A percentile compares a stretch with the other conserved stretches of the same genome.
Evolutionary conservation across 2,329 filamentous ascomycete genomes (phyloP).

Genomic region (Trichoderma afroharzianum): DNA sequence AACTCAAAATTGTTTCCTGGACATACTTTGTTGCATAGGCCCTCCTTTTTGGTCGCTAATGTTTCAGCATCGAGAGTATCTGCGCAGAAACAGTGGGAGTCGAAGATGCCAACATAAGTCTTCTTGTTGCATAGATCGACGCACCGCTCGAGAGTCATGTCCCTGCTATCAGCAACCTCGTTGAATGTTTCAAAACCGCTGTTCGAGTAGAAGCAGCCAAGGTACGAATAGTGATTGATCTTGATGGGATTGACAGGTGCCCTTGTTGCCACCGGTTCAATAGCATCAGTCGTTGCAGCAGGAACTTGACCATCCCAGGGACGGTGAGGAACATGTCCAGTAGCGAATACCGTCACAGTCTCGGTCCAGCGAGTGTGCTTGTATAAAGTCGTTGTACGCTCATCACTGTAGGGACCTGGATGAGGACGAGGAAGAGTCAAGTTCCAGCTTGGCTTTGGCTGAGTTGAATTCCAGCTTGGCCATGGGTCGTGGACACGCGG

Average conservation of each 20-base stretch:
- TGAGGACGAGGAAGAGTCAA: not conserved
- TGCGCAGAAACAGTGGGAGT: conserved; percentile 45
- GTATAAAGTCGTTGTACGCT: conserved; percentile 29
- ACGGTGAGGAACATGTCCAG: not conserved
- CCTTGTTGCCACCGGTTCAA: not conserved
- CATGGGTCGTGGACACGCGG: not conserved
- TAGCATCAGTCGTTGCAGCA: conserved; percentile 6
- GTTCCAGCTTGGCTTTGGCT: not conserved
- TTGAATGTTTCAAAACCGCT: conserved; percentile 36
- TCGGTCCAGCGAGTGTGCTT: conserved; percentile 26
- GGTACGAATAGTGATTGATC: conserved; percentile 33
- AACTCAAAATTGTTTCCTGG: conserved; percentile 38
- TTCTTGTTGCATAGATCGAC: conserved; percentile 34
- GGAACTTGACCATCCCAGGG: not conserved
- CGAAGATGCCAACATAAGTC: conserved; percentile 39
- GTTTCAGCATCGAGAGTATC: conserved; percentile 38
- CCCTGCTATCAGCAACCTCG: conserved; percentile 25
- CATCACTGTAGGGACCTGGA: not conserved
- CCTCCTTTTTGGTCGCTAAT: conserved; percentile 30
- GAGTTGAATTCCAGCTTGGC: not conserved
- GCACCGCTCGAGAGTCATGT: conserved; percentile 41
- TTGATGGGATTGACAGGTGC: conserved; percentile 30
- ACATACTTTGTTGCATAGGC: conserved; percentile 37
- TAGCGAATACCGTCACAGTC: conserved; percentile 23
- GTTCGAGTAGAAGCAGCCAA: conserved; percentile 43